Base-by-base conservation (phyloP, 352 stramenopile genomes). In the Phytophthora nicotianae region DNA sequence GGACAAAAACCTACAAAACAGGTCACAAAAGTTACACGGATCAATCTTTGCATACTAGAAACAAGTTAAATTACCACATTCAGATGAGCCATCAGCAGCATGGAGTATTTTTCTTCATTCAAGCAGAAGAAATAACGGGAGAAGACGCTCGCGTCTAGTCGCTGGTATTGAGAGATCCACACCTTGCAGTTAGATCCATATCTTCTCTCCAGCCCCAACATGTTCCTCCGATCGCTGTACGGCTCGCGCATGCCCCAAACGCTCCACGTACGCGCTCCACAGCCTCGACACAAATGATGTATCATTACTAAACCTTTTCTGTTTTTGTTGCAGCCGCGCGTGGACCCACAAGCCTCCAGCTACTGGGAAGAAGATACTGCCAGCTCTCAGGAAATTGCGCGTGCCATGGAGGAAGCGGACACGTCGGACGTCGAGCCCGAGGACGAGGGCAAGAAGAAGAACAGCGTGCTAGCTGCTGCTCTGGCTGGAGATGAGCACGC, bases 311-410 rank as follows among this genome's bases (percentile, higher is more conserved):
- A 48, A 24, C 14, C 3, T 50, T 67, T 13, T 46, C 52, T 41
- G 13, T 17, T n/a, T 33, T 21, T 38, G 19, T 27, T 61, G 6
- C 41, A 94, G 86, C 86, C 86, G 13, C 86, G 81, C 21, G 59
- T 82, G 2, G 79, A 94, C 58, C 77, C 81, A 2, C 68, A 91
- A 47, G 68, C 76, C 20, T 89, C 83, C 6, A 88, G 67, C 32
- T 92, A 94, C 68, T 94, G 86, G 86, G 71, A 81, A 23, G 83
- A 92, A 46, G 86, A 94, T 64, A 94, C 86, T 11, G 65, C 78
- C 27, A 90, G 74, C 33, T 75, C 85, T 9, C 74, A 63, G 8
- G 85, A 88, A 54, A 81, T 94, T 16, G 81, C 78, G 32, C 75
- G 77, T 7, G 67, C 75, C 8, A 90, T 94, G 74, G 74, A 64